phyloP scores from a whole-genome alignment of 2,329 filamentous ascomycete genomes.

The Penicillium olsonii region DNA sequence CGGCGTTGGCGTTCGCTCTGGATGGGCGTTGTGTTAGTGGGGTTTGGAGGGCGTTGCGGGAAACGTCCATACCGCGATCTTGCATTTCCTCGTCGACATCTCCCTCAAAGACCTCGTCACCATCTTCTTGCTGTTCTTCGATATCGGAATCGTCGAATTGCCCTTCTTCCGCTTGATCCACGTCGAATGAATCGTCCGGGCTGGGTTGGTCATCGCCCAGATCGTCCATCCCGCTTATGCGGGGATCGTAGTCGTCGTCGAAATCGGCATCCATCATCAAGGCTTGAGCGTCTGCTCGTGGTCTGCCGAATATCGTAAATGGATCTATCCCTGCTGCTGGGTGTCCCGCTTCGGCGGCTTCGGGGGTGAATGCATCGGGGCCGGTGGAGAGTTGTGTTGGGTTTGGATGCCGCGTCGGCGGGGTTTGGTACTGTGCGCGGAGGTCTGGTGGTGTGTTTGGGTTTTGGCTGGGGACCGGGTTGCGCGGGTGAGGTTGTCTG shows the following conservation, averaged over 20 bases:
- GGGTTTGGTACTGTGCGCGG: constrained; percentile 35
- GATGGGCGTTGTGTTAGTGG: background rate
- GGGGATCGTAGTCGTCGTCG: constrained; percentile 19
- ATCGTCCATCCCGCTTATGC: constrained; percentile 17
- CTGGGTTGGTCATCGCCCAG: constrained; percentile 21
- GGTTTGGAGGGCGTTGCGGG: background rate
- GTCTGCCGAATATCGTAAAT: constrained; percentile 22
- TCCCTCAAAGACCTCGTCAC: constrained; percentile 16
- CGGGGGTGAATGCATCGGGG: constrained; percentile 25
- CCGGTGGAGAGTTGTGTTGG: constrained; percentile 29
- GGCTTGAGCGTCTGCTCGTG: constrained; percentile 6
- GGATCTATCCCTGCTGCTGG: constrained; percentile 15
- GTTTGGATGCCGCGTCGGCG: constrained; percentile 30
- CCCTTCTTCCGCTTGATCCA: background rate
- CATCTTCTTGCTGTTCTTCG: constrained; percentile 23
- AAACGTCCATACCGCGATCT: constrained; percentile 31
- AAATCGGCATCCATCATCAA: constrained; percentile 15
- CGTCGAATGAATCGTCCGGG: constrained; percentile 18
- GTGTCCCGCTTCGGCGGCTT: constrained; percentile 22
- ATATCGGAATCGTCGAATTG: constrained; percentile 21
- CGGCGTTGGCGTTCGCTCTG: constrained; percentile 38
- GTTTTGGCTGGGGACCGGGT: constrained; percentile 12
- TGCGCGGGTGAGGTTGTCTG: constrained; percentile 23
- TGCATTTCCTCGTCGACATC: constrained; percentile 38
- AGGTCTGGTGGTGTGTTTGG: constrained; percentile 14